Conservation (phyloP, 140 eudicot species). For the Ambrosia hybrid region DNA sequence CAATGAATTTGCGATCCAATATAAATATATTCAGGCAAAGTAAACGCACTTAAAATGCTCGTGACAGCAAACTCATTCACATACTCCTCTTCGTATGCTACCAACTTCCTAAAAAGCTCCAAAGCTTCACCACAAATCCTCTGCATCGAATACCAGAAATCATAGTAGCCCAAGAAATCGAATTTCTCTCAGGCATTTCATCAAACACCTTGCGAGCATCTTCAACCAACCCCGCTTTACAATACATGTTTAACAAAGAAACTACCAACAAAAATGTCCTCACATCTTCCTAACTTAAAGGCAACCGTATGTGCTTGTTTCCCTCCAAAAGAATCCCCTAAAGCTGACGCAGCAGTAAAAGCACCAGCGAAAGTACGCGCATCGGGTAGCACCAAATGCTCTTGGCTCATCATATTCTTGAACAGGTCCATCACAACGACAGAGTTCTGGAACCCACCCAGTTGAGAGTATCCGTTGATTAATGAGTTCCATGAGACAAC, state of each 20-base stretch:
- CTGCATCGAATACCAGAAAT: slow-evolving; percentile 69
- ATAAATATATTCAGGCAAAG: slow-evolving; percentile 39
- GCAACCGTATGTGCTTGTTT: slow-evolving; percentile 57
- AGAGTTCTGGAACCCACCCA: slow-evolving; percentile 37
- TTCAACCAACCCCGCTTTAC: slow-evolving; percentile 52
- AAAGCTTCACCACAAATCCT: slow-evolving; percentile 55
- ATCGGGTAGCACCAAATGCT: slow-evolving; percentile 45
- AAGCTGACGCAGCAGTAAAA: slow-evolving; percentile 51
- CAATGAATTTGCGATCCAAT: slow-evolving; percentile 66
- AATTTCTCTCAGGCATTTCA: slow-evolving; percentile 75
- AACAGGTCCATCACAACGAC: slow-evolving; percentile 44
- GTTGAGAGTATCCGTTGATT: slow-evolving; percentile 64
- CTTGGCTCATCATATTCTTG: slow-evolving; percentile 41
- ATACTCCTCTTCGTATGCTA: slow-evolving; percentile 38
- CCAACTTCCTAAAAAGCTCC: slow-evolving; percentile 49
- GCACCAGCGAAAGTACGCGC: slow-evolving; percentile 63
- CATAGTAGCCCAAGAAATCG: slow-evolving; percentile 83
- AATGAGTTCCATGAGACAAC: slow-evolving; percentile 80
- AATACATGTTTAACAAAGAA: slow-evolving; percentile 70
- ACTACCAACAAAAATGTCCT: slow-evolving; percentile 75
- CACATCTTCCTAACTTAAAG: slow-evolving; percentile 35
- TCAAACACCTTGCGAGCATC: slow-evolving; percentile 85
- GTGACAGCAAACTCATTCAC: slow-evolving; percentile 70
- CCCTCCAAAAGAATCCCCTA: slow-evolving; percentile 45
- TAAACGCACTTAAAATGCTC: slow-evolving; percentile 69